Percentiles rank a stretch among this genome's conserved stretches.
Evolutionary conservation across 2,329 filamentous ascomycete genomes (phyloP).

Genomic region (Trichoderma sp.): DNA sequence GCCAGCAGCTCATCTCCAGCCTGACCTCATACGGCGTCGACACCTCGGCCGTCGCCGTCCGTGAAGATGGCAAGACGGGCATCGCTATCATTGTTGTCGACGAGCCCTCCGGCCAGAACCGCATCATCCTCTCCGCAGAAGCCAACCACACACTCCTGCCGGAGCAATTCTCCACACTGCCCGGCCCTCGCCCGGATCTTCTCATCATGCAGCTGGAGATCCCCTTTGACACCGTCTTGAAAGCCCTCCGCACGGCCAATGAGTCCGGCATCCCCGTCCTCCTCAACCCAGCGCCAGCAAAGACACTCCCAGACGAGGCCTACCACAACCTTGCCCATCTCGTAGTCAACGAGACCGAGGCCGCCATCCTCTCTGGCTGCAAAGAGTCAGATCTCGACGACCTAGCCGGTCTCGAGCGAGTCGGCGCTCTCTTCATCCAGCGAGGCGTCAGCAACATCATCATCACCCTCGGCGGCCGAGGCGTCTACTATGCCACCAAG

Average conservation of each 20-base stretch:
- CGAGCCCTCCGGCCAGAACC: slow-evolving; percentile 68
- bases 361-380: slow-evolving; percentile 64
- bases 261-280: slow-evolving; percentile 58
- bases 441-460: slow-evolving; percentile 74
- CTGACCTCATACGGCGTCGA: slow-evolving; percentile 62
- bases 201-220: slow-evolving; percentile 79
- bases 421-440: slow-evolving; percentile 60
- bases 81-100: slow-evolving; percentile 76
- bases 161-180: slow-evolving; percentile 35
- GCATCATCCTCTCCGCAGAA: slow-evolving; percentile 70
- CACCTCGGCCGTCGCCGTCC: slow-evolving; percentile 49
- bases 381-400: slow-evolving; percentile 48
- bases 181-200: slow-evolving; percentile 51
- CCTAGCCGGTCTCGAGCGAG: slow-evolving; percentile 42
- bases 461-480: slow-evolving; percentile 78
- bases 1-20: slow-evolving; percentile 54
- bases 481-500: slow-evolving; percentile 64
- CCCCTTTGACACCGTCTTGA: slow-evolving; percentile 62
- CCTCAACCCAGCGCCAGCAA: slow-evolving; percentile 81
- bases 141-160: slow-evolving; percentile 58
- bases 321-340: slow-evolving; percentile 72
- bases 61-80: slow-evolving; percentile 55
- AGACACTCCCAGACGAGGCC: slow-evolving; percentile 61
- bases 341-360: slow-evolving; percentile 89
- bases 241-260: slow-evolving; percentile 53